Evolutionary conservation across 805 yeast species (phyloP), one percentile per base, ranked within the genome.

Genomic region (Suhomyces sp.): DNA sequence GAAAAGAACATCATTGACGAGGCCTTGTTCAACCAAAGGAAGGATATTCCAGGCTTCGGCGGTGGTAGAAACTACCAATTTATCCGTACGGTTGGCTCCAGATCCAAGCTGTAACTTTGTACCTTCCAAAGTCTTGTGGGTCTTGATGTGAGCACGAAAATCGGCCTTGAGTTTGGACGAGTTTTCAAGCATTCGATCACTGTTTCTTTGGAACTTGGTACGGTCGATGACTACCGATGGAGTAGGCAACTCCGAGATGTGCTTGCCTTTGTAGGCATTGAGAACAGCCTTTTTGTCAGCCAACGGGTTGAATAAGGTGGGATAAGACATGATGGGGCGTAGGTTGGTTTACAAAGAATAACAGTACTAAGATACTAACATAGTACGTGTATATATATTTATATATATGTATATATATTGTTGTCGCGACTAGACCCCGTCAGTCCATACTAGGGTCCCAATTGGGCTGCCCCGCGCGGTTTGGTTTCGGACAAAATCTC

Each of bases 131-230:
- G 84, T 72, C 54, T 85, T 84, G 54, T 82, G 88, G 0, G 93
- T 85, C 56, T 84, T 84, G 15, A 84, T 77, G 52, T 83, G 88
- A 3, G 84, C 81, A 40, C 95, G 65, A 53, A 83, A 83, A 13
- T 56, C 63, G 5, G 67, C 65, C 3, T 48, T 41, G 18, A 79
- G 48, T 1, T 52, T 50, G 2, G 42, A 33, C 0, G 79, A 75
- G 36, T 67, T 68, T 4, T 50, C 46, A 7, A 77, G 62, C 85
- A 80, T 77, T 19, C 54, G 54, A 8, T 57, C 58, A 43, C 79
- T 68, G 50, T 81, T 81, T 12, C 35, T 37, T 21, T 58, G 45
- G 44, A 77, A 70, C 12, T 54, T 54, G 1, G 47, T 35, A 28
- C 63, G 46, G 42, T 77, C 71, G 18, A 81, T 69, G 4, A 79